Conservation (phyloP, 2,329 filamentous ascomycete species). For the Pyricularia grisea region DNA sequence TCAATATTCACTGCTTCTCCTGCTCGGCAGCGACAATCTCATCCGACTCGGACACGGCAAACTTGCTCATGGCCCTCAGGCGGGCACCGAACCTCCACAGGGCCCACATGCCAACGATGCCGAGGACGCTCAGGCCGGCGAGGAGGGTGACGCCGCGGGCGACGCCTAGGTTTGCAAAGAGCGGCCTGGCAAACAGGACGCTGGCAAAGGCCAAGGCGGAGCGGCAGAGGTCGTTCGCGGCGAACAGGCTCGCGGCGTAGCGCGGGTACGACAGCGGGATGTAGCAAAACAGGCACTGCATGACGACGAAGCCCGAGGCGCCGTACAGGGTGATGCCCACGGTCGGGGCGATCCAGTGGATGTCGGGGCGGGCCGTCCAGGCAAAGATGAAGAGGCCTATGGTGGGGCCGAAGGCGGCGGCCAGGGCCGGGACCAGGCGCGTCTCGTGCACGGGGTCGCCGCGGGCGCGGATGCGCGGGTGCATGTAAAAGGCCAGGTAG, state of each 20-base stretch:
- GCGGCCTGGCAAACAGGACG: conserved; percentile 49
- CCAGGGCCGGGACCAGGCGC: conserved; percentile 45
- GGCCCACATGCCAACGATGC: conserved; percentile 48
- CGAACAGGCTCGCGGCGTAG: conserved; percentile 50
- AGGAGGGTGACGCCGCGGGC: conserved; percentile 47
- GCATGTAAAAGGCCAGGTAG: conserved; percentile 43
- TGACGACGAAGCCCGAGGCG: conserved; percentile 40
- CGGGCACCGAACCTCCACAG: conserved; percentile 47
- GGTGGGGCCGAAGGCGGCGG: conserved; percentile 40
- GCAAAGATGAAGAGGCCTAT: conserved; percentile 71
- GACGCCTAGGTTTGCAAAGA: conserved; percentile 51
- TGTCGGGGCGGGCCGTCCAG: conserved; percentile 52
- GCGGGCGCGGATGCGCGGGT: conserved; percentile 36
- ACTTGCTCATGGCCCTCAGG: conserved; percentile 47
- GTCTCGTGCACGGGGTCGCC: conserved; percentile 43
- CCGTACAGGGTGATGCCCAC: conserved; percentile 52
- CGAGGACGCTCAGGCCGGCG: conserved; percentile 42
- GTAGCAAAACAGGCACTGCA: conserved; percentile 53
- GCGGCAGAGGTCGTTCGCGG: conserved; percentile 51
- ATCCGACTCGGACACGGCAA: conserved; percentile 29
- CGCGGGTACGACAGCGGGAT: conserved; percentile 45
- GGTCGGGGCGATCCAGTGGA: conserved; percentile 65
- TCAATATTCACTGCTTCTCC: not conserved
- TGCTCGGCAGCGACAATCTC: not conserved
- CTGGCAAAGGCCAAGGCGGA: conserved; percentile 49